Conservation (phyloP, 805 yeast genomes). For the Cyberlindnera xishuangbannaensis region DNA sequence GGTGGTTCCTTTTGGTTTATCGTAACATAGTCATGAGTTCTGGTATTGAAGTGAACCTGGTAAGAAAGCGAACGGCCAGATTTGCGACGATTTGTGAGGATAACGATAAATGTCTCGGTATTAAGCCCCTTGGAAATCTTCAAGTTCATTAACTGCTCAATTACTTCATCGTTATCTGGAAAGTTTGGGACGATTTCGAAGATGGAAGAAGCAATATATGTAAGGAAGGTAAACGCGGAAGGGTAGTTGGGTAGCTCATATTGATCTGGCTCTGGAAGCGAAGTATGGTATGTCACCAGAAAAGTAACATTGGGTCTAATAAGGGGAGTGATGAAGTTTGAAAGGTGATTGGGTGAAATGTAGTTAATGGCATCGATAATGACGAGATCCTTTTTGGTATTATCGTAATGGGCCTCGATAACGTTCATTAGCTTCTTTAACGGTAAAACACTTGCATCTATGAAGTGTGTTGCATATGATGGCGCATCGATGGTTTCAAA, state of each 20-base stretch:
- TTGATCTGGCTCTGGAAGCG: constrained; percentile 32
- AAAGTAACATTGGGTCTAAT: constrained; percentile 42
- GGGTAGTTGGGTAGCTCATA: constrained; percentile 42
- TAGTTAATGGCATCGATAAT: constrained; percentile 68
- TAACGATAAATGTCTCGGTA: constrained; percentile 37
- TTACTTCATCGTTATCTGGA: constrained; percentile 40
- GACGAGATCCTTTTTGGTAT: constrained; percentile 34
- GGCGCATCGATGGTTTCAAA: constrained; percentile 62
- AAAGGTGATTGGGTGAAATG: constrained; percentile 39
- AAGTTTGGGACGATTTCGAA: constrained; percentile 50
- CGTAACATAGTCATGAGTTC: constrained; percentile 35
- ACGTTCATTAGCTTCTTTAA: constrained; percentile 24
- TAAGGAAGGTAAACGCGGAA: constrained; percentile 41
- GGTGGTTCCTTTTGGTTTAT: constrained; percentile 22
- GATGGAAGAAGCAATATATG: constrained; percentile 71
- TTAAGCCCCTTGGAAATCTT: constrained; percentile 51
- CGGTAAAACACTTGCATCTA: constrained; percentile 35
- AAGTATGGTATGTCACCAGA: constrained; percentile 42
- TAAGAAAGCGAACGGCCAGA: constrained; percentile 74
- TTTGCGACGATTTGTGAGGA: constrained; percentile 65
- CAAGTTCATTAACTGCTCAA: constrained; percentile 32
- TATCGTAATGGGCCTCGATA: constrained; percentile 10
- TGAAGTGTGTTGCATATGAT: constrained; percentile 38
- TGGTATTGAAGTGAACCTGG: constrained; percentile 46
- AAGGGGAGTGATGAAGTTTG: constrained; percentile 44